Evolutionary conservation across 1,139 yeast species (phyloP).

Genomic region (Pichia sp.): DNA sequence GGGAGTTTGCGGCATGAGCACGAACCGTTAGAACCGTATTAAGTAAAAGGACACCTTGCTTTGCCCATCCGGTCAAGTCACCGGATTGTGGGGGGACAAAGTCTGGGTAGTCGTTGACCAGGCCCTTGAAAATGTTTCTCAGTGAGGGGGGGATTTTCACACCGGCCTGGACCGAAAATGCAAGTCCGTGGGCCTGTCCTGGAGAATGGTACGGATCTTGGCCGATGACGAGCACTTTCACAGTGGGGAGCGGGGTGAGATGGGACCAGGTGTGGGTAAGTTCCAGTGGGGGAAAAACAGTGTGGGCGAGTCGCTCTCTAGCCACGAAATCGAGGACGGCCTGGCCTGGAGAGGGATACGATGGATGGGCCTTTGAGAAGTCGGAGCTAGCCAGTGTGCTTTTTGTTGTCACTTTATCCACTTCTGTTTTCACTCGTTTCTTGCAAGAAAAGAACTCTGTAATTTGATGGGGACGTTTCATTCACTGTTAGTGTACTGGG

Average conservation of each 20-base stretch:
- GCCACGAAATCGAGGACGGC: not conserved
- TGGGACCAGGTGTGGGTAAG: not conserved
- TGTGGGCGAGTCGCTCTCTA: not conserved
- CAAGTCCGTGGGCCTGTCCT: conserved; percentile 95
- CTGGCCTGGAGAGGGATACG: not conserved
- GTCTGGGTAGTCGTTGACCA: conserved; percentile 65
- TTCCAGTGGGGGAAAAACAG: not conserved
- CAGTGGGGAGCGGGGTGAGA: conserved; percentile 20
- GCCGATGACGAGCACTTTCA: conserved; percentile 79
- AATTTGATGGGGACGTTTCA: not conserved
- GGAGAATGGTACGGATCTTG: conserved; percentile 95
- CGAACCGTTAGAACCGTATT: conserved; percentile 89
- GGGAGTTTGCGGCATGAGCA: conserved; percentile 92
- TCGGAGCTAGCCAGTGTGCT: not conserved
- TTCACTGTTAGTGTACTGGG: not conserved
- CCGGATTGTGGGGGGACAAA: conserved; percentile 59
- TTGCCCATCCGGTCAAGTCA: conserved; percentile 77
- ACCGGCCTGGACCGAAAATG: conserved; percentile 78
- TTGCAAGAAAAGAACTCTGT: not conserved
- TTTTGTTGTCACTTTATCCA: no score
- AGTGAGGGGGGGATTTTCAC: conserved; percentile 87
- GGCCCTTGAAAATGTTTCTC: conserved; percentile 76
- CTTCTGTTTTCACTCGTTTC: no score
- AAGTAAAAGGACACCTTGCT: conserved; percentile 78
- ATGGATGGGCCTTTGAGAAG: not conserved